Evolutionary conservation across 179 eudicot genomes (phyloP).

Genomic region (Corrigiola litoralis): DNA sequence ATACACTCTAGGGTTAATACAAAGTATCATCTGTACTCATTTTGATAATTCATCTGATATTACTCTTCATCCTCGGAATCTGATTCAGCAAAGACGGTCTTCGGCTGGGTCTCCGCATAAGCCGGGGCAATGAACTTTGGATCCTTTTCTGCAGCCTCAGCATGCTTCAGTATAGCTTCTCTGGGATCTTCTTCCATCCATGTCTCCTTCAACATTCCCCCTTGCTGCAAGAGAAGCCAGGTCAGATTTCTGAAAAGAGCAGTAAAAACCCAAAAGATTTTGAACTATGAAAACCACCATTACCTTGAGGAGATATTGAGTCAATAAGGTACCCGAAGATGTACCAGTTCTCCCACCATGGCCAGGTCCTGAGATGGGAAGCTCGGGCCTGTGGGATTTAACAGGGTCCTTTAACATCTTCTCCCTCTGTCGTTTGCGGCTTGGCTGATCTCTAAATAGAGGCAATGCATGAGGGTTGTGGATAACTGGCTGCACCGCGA

Average conservation of each 20-base stretch:
- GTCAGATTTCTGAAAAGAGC: not conserved
- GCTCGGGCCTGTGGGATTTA: conserved; percentile 91
- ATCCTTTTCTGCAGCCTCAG: conserved; percentile 87
- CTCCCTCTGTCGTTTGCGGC: conserved; percentile 92
- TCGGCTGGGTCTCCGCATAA: conserved; percentile 83
- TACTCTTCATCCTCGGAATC: conserved; percentile 81
- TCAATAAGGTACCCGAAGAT: conserved; percentile 86
- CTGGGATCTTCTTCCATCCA: conserved; percentile 99
- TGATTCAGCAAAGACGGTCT: conserved; percentile 69
- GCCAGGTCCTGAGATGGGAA: conserved; percentile 92
- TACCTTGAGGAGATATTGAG: conserved; percentile 98
- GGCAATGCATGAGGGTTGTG: conserved; percentile 99
- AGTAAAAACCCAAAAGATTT: not conserved
- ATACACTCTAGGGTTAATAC: not conserved
- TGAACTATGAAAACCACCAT: not conserved
- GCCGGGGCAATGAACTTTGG: conserved; percentile 96
- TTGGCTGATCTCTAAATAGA: conserved; percentile 91
- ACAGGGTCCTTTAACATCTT: conserved; percentile 87
- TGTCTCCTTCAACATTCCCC: conserved; percentile 93
- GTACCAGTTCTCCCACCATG: conserved; percentile 95
- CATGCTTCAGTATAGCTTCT: conserved; percentile 93
- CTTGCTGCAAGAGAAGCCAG: conserved; percentile 59
- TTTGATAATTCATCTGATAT: not conserved
- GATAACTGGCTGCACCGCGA: conserved; percentile 62
- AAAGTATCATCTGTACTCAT: not conserved